Evolutionary conservation across 129 eudicot species (phyloP), one percentile per base, ranked within the genome.

Genomic region (Tanacetum coccineum): DNA sequence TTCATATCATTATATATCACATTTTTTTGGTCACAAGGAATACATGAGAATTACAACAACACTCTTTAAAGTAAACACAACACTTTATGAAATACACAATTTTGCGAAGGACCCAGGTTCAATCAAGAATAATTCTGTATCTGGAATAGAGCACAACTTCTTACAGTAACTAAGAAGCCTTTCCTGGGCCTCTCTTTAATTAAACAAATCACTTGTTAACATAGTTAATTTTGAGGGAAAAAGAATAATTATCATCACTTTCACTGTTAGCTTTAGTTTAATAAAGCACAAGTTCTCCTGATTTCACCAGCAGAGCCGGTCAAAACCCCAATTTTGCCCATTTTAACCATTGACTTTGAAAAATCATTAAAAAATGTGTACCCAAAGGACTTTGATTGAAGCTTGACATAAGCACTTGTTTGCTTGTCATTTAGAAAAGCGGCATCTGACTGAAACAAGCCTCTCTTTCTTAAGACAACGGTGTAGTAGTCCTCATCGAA

Each of bases 281-380:
- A 26, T 13, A 71, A 61, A 45, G 78, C 67, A 67, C 90, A 89
- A 0, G 17, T 42, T 54, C 70, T 86, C 62, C 96, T 81, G 58
- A 89, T 76, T 78, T 89, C 88, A 20, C 91, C 95, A 9, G 75
- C 50, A 3, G 39, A 65, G 3, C 87, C 87, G 0, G 90, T 83
- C 18, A 86, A 80, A 14, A 86, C 96, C 10, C 74, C 86, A 30
- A 86, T 81, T 32, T 80, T 61, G 5, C 96, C 95, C 96, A 89
- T 83, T 30, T 86, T 86, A 36, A 83, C 79, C 87, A 89, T 86
- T 2, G 91, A 83, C 0, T 6, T 78, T 4, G 59, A 64, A 48
- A 89, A 89, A 74, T 89, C 95, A 5, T 56, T 26, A 13, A 82
- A 62, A 76, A 89, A 89, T 21, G 71, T 50, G 0, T 77, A 74